Conservation (phyloP, 2,329 filamentous ascomycete species). For the Cercospora canescens region DNA sequence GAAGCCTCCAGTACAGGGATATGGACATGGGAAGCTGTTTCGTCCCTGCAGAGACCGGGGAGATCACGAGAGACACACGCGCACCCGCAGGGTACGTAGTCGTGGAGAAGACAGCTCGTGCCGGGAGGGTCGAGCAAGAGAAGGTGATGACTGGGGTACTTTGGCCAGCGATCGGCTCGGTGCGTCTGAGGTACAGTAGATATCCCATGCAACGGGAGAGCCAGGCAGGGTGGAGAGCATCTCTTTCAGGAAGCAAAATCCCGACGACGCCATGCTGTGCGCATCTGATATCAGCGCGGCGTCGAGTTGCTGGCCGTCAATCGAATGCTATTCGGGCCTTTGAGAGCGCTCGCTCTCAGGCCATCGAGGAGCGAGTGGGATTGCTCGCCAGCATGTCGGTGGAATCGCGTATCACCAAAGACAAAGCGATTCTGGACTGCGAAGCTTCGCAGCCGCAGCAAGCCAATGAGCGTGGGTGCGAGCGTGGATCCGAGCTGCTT, state of each 20-base stretch:
- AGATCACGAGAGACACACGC: slow-evolving; percentile 9
- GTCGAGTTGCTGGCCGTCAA: background rate
- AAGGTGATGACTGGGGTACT: background rate
- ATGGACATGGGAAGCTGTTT: background rate
- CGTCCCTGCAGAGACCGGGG: slow-evolving; percentile 11
- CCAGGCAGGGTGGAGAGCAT: background rate
- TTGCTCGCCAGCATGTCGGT: slow-evolving; percentile 14
- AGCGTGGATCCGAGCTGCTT: slow-evolving; percentile 1
- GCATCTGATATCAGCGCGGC: background rate
- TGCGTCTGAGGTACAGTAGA: slow-evolving; percentile 5
- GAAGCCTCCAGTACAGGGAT: too few relatives aligned
- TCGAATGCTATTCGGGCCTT: slow-evolving; percentile 6
- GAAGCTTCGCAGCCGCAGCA: background rate
- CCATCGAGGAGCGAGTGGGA: background rate
- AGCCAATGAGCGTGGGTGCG: background rate
- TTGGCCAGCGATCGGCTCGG: slow-evolving; percentile 5
- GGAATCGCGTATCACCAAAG: slow-evolving; percentile 11
- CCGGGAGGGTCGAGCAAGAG: background rate
- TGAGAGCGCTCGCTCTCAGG: background rate
- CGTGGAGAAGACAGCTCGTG: background rate
- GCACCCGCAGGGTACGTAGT: slow-evolving; percentile 2
- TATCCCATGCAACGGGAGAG: background rate
- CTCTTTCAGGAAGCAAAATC: slow-evolving; percentile 4
- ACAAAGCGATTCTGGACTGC: background rate
- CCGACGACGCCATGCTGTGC: background rate